Base-by-base conservation (phyloP, 192 early-diverging fungal species). In the Phlyctochytrium planicorne region DNA sequence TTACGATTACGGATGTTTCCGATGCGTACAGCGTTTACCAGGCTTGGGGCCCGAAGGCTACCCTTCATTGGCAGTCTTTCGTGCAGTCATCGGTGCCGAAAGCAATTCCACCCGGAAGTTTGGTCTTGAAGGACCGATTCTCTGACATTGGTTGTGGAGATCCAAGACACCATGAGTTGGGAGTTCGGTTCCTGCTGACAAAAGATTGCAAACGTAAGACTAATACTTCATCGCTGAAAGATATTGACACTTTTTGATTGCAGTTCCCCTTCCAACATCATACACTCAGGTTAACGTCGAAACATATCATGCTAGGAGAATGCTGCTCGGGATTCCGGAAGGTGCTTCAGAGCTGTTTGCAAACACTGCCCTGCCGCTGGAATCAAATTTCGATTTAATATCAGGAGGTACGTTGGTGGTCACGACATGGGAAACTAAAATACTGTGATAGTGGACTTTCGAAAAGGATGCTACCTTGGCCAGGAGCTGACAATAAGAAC, bases 401-500 rank as follows among this genome's bases (percentile, higher is more conserved):
- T 75, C 82, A 55, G 96, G 96, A 67, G 89, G 90, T 91, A 79
- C 68, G 65, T 33, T 56, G 3, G n/a, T 1, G 30, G 65, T n/a
- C n/a, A 35, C 30, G 17, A 25, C 16, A 12, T 56, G 34, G 29
- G 32, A 62, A 16, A 62, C 34, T 62, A 6, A 62, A 23, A 20
- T 47, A 6, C 40, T 14, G 10, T 20, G 34, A 10, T 67, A 92
- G 93, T 99, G 60, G 93, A 98, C 75, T 99, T 97, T 79, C 79
- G 83, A 62, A 99, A 99, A 80, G 97, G 97, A 1, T 99, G 97
- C 77, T 99, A 99, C 67, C 86, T 98, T 30, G 97, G 97, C 16
- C 97, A 99, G 74, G 97, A 98, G 75, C 88, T 99, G 70, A 99
- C 97, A 0, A 96, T 97, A 74, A 83, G 97, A 53, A 99, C 95